Evolutionary conservation across 2,329 filamentous ascomycete species (phyloP), one percentile per base, ranked within the genome.

Genomic region (Dothideomycetidae sp.): DNA sequence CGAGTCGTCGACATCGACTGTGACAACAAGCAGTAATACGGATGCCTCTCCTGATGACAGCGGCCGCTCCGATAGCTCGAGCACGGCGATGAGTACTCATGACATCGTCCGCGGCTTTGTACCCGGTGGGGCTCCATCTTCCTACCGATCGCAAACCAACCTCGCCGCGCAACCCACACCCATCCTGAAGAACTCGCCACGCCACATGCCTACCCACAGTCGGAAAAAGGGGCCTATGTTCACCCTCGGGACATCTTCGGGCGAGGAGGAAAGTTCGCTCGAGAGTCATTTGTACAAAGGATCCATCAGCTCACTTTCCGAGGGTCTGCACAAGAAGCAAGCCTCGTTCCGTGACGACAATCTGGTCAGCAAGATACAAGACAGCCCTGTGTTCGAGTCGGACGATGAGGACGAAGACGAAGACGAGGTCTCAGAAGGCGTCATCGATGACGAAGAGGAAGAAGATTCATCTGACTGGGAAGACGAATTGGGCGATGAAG

Each of bases 61-160:
- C 50, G 39, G 55, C 63, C 52, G 64, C 40, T 57, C 67, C 26
- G 75, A 79, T 49, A 81, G 74, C 39, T 73, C 75, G 17, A 70
- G 69, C 1, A 74, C 71, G 9, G 71, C 73, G 34, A 59, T 75
- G 45, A 68, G 70, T 48, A 66, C 68, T 10, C 70, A 75, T 42
- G 86, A 78, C 45, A 72, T 93, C 41, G 78, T 93, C 36, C 81
- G 82, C 45, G 86, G 86, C 41, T 93, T 94, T 59, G 82, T 81
- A 4, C 82, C 81, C 2, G 78, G 80, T 16, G 74, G 78, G 42
- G 67, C 79, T 29, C 78, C 75, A 7, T 78, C 75, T 2, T 81
- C 76, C 0, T 74, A 75, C 50, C 71, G 76, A 46, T 78, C 63
- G 45, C 72, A 65, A 50, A 73, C 59, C 44, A 68, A 70, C 46